These are phyloP conservation scores for Pelargonium myrrhifolium DNA, from an alignment of 441 rosid genomes.

Conservation along the genomic window DNA sequence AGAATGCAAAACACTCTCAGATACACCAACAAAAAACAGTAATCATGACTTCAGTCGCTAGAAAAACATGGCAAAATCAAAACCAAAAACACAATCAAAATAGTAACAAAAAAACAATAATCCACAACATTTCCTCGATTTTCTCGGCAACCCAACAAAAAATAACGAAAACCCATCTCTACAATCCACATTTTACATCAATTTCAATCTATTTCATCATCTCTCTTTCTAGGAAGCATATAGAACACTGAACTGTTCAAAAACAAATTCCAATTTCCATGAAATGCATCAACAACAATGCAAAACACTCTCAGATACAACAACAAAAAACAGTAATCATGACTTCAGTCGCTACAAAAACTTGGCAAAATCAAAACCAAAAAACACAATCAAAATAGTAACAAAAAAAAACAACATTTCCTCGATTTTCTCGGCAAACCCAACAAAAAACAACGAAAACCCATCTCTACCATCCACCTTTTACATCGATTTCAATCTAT, in stretches of 20 bases:
- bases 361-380: background rate
- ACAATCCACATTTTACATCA: background rate
- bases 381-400: no score
- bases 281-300: constrained; percentile 6
- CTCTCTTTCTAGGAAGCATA: constrained; percentile 66
- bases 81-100: no score
- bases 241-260: constrained; percentile 47
- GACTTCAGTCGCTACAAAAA: background rate
- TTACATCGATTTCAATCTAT: background rate
- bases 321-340: background rate
- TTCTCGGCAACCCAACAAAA: background rate
- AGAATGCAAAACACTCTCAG: constrained; percentile 2
- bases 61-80: background rate
- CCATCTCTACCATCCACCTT: background rate
- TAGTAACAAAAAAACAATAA: background rate
- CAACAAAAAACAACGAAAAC: background rate
- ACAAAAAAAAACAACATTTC: background rate
- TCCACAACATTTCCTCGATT: background rate
- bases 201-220: constrained; percentile 37
- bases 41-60: background rate
- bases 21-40: background rate
- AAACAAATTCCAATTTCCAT: constrained; percentile 10
- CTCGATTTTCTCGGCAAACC: background rate
- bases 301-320: constrained; percentile 1
- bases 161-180: background rate